These are phyloP conservation scores for Quercus lobata DNA, from an alignment of 331 rosid species.

Conservation along the genomic window DNA sequence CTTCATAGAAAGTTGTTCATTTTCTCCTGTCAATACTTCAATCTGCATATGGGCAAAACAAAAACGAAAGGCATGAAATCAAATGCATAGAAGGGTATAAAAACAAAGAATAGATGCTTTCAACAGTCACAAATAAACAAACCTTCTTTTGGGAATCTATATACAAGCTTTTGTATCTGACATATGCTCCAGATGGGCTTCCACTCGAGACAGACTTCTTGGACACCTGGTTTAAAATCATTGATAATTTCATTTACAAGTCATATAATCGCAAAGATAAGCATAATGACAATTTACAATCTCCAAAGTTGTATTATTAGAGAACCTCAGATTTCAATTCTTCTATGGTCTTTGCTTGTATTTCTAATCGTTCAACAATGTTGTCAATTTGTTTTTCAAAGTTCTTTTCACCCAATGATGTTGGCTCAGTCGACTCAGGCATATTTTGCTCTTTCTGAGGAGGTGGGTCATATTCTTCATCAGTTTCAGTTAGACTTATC, in stretches of 20 bases:
- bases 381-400: conserved; percentile 41
- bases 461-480: conserved; percentile 33
- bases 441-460: conserved; percentile 20
- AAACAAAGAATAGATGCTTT: not conserved
- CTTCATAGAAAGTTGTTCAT: conserved; percentile 38
- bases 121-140: not conserved
- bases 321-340: conserved; percentile 44
- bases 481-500: conserved; percentile 26
- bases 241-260: not conserved
- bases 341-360: conserved; percentile 21
- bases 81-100: not conserved
- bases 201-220: conserved; percentile 14
- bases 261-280: not conserved
- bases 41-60: conserved; percentile 30
- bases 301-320: not conserved
- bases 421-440: conserved; percentile 14
- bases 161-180: conserved; percentile 38
- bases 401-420: conserved; percentile 14
- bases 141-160: conserved; percentile 67
- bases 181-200: conserved; percentile 15
- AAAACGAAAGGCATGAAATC: not conserved
- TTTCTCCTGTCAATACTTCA: conserved; percentile 44
- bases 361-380: conserved; percentile 33
- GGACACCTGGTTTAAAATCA: conserved; percentile 30
- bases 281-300: not conserved